Conservation (phyloP, 1,284 basidiomycete species). For the Cryptococcus floricola region DNA sequence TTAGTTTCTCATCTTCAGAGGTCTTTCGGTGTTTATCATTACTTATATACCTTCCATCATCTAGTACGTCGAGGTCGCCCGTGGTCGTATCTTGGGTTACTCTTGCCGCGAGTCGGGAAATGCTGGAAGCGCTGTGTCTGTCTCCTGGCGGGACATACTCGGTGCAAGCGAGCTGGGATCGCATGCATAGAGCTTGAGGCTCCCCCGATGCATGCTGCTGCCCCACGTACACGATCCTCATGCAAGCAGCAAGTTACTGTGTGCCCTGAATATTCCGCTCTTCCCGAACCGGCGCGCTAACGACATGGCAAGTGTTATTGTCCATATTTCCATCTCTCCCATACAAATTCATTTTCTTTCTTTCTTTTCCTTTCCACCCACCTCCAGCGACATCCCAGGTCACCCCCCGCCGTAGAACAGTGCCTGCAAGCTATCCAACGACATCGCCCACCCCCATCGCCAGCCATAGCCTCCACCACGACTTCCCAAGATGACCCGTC, state of each 20-base stretch:
- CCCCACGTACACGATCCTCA: too few species aligned
- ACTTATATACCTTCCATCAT: not conserved
- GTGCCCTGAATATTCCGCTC: too few species aligned
- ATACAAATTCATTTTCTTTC: too few species aligned
- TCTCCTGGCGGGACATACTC: not conserved
- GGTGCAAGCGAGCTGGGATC: not conserved
- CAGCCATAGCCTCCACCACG: conserved; percentile 7
- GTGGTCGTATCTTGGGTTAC: not conserved
- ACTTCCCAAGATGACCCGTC: not conserved
- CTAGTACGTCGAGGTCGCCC: not conserved
- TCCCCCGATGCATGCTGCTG: not conserved
- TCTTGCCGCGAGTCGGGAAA: not conserved
- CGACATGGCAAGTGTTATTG: too few species aligned
- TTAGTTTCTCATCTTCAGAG: not conserved
- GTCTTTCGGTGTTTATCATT: not conserved
- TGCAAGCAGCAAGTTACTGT: too few species aligned
- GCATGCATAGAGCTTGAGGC: conserved; percentile 2
- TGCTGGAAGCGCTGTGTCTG: not conserved
- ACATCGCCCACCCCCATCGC: not conserved
- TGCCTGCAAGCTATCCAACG: not conserved
- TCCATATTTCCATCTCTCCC: too few species aligned
- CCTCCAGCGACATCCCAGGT: too few species aligned
- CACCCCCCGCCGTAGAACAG: too few species aligned
- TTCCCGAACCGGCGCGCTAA: too few species aligned
- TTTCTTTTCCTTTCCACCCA: too few species aligned